phyloP scores from a whole-genome alignment of 106 monocot species.

The Narthecium ossifragum region DNA sequence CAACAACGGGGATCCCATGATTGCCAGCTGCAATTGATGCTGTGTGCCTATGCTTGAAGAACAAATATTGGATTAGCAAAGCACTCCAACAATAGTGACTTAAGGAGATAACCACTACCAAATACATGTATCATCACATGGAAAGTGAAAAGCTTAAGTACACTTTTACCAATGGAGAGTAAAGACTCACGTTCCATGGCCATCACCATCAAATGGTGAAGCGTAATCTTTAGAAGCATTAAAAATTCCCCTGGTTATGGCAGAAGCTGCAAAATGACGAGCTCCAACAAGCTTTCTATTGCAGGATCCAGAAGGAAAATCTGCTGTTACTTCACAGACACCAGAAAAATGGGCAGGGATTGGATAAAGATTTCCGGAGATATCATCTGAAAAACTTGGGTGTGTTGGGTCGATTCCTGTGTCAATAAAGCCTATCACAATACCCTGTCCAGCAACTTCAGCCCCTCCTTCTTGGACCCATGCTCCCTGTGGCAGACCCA shows the following conservation, averaged over 20 bases:
- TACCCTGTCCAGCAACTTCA: constrained; percentile 74
- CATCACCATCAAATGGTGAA: constrained; percentile 95
- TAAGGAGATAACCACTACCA: too few species aligned
- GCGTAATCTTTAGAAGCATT: constrained; percentile 82
- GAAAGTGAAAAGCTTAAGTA: too few species aligned
- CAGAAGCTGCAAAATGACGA: constrained; percentile 95
- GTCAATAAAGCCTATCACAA: constrained; percentile 92
- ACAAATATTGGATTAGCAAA: not conserved
- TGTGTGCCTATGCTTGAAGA: constrained; percentile 60
- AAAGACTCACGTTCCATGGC: constrained; percentile 93
- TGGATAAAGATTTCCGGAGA: constrained; percentile 34
- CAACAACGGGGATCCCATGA: constrained; percentile 79
- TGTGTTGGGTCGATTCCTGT: constrained; percentile 94
- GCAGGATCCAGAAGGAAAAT: constrained; percentile 97
- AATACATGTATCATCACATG: too few species aligned
- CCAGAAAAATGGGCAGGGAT: constrained; percentile 82
- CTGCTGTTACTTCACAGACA: constrained; percentile 84
- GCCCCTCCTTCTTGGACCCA: constrained; percentile 88
- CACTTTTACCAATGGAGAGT: too few species aligned
- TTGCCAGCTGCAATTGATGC: constrained; percentile 96
- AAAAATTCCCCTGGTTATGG: constrained; percentile 88
- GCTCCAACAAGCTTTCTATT: constrained; percentile 95
- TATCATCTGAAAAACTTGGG: constrained; percentile 72
- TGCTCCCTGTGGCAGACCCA: constrained; percentile 83
- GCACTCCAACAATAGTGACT: too few species aligned